Evolutionary conservation across 169 alveolate genomes (phyloP), one percentile per base, ranked within the genome.

Genomic region (Cryptosporidium viatorum): DNA sequence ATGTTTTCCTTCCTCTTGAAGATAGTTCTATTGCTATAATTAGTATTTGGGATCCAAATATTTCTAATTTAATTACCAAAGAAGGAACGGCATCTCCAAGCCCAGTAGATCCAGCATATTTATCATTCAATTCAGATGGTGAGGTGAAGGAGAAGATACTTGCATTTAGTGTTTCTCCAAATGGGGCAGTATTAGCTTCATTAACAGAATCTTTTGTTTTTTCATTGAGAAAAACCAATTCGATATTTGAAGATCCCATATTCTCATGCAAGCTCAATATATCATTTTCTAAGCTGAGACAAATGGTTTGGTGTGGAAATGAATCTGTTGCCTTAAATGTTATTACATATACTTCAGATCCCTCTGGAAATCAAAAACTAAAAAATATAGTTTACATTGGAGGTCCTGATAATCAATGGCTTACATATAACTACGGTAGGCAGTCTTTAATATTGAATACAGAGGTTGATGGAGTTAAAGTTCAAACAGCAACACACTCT

Each of bases 221-320:
- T 80, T 43, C 89, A 8, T n/a, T 80, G 51, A 59, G 65, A 43
- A 80, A 37, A 29, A 80, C 89, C 29, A 80, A 26, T 39, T 26
- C 39, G 6, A 80, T 80, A 60, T 80, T 80, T 80, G 89, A 59
- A 41, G 68, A 80, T 2, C 89, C 89, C 3, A 14, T 80, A 37
- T 62, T 80, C 29, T 80, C 89, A 41, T 80, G 68, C 52, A 80
- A 65, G 26, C n/a, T 80, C 1, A 52, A 65, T 65, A 59, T 80
- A 1, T 35, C 74, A 26, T 62, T 80, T 65, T 35, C 69, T 3
- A 92, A 80, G 50, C 69, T 91, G 39, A 92, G 60, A 29, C 94
- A 93, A 73, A 75, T 93, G 67, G 94, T 86, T 26, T 93, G 95
- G 95, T 92, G 94, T 84, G 95, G 95, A 29, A 93, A 93, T 86